phyloP scores from a whole-genome alignment of 768 basidiomycete species.

The Lentinula detonsa region DNA sequence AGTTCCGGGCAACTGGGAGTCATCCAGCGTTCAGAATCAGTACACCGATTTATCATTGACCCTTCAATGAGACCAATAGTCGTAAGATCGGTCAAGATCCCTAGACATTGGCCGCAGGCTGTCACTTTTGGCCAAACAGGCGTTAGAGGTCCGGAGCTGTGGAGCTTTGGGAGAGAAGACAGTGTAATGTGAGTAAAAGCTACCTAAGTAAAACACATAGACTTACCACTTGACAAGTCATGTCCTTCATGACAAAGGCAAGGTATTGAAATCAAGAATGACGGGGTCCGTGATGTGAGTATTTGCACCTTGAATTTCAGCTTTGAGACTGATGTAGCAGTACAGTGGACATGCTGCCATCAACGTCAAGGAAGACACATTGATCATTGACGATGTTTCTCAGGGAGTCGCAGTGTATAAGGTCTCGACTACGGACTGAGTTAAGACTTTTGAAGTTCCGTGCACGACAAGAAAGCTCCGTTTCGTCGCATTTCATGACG shows the following conservation, averaged over 20 bases:
- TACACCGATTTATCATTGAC: background rate
- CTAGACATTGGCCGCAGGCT: background rate
- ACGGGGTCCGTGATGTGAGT: background rate
- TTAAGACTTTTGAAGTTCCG: background rate
- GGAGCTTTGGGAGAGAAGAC: conserved; percentile 1
- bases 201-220: too few relatives aligned
- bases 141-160: background rate
- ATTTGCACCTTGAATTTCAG: too few relatives aligned
- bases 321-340: too few relatives aligned
- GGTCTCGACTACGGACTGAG: background rate
- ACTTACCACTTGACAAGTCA: background rate
- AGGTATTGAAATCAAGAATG: background rate
- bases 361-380: background rate
- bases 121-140: background rate
- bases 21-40: background rate
- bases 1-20: background rate
- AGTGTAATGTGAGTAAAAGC: background rate
- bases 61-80: background rate
- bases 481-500: background rate
- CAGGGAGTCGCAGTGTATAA: background rate
- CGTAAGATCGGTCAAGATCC: background rate
- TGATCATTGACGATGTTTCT: background rate
- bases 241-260: background rate
- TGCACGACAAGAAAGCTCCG: background rate
- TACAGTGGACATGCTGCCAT: background rate